These are phyloP conservation scores for Zygotorulaspora sp. DNA, from an alignment of 805 yeast species.

Conservation along the genomic window DNA sequence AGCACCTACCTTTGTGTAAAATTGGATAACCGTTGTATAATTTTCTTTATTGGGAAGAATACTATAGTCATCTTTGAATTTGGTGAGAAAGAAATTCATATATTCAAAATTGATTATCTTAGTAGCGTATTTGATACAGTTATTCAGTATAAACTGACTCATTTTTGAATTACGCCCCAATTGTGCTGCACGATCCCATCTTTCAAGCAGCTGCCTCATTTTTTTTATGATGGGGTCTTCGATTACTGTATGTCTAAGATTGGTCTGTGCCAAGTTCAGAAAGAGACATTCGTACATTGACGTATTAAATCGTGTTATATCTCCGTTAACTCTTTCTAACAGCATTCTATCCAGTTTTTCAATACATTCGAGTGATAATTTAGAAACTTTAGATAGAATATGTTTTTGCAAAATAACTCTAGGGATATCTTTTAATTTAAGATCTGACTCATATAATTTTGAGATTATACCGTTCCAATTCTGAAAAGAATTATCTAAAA, in stretches of 20 bases:
- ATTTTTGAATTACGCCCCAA: slow-evolving; percentile 5
- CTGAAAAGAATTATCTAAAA: slow-evolving; percentile 21
- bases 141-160: slow-evolving; percentile 23
- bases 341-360: slow-evolving; percentile 28
- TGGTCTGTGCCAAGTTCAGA: slow-evolving; percentile 17
- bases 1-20: slow-evolving; percentile 18
- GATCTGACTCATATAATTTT: slow-evolving; percentile 13
- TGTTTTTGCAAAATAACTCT: slow-evolving; percentile 8
- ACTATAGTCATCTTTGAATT: slow-evolving; percentile 24
- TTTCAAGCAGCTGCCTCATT: slow-evolving; percentile 21
- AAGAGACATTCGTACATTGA: slow-evolving; percentile 29
- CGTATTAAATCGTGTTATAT: slow-evolving; percentile 11
- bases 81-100: slow-evolving; percentile 27
- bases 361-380: slow-evolving; percentile 25
- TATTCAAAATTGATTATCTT: slow-evolving; percentile 18
- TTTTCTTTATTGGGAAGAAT: slow-evolving; percentile 29
- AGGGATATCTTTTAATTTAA: slow-evolving; percentile 15
- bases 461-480: slow-evolving; percentile 30
- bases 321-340: slow-evolving; percentile 14
- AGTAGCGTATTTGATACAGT: slow-evolving; percentile 25
- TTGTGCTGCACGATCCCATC: slow-evolving; percentile 18
- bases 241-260: slow-evolving; percentile 1
- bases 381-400: slow-evolving; percentile 11
- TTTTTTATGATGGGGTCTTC: slow-evolving; percentile 15
- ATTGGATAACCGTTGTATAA: slow-evolving; percentile 30